phyloP scores from a whole-genome alignment of 2,329 filamentous ascomycete genomes.

The Alternaria postmessia region DNA sequence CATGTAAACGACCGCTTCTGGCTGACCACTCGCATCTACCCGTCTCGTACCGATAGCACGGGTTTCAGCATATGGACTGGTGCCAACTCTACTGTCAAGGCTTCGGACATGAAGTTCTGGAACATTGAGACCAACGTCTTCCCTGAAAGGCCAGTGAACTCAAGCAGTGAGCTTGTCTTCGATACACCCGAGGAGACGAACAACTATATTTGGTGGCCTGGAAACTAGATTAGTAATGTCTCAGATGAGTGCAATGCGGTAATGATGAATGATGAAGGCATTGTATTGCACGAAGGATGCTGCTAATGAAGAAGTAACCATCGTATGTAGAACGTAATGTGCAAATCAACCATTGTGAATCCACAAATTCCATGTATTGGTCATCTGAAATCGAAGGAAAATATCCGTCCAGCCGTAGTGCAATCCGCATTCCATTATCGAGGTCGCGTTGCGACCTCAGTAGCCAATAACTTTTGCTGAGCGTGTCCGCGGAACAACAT shows the following conservation, averaged over 20 bases:
- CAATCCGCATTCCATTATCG: conserved; percentile 1
- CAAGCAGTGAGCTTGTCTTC: conserved; percentile 52
- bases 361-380: background rate
- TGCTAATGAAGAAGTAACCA: background rate
- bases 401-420: conserved; percentile 8
- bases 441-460: background rate
- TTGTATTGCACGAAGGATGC: background rate
- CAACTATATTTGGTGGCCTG: conserved; percentile 58
- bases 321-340: conserved; percentile 2
- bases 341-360: background rate
- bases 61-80: conserved; percentile 55
- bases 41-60: conserved; percentile 53
- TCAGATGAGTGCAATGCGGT: background rate
- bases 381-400: conserved; percentile 4
- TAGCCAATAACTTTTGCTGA: background rate
- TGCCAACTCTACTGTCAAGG: conserved; percentile 46
- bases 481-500: conserved; percentile 3
- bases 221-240: conserved; percentile 39
- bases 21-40: conserved; percentile 57
- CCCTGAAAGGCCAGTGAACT: conserved; percentile 53
- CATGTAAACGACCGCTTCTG: conserved; percentile 56
- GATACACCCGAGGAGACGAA: conserved; percentile 56
- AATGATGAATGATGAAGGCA: background rate
- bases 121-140: conserved; percentile 51
- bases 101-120: conserved; percentile 52